Base-by-base conservation (phyloP, 2,329 filamentous ascomycete species). In the Aspergillus ochraceus region DNA sequence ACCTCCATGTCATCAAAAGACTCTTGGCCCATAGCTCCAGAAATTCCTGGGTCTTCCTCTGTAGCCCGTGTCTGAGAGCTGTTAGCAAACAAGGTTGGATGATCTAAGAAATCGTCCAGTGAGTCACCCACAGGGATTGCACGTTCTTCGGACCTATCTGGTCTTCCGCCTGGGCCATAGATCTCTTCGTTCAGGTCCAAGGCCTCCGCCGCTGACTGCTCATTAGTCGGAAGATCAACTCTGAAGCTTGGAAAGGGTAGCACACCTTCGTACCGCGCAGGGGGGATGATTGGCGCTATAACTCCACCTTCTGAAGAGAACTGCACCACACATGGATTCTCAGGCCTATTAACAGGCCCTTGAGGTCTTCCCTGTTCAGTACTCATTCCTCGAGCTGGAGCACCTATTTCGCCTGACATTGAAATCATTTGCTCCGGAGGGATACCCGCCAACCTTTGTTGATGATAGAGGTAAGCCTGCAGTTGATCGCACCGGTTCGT, bases 361-460 rank as follows among this genome's bases (percentile, higher is more conserved):
- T 52, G 51, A n/a, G 14, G 17, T 11, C 20, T 24, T 47, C 6
- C 26, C 26, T 29, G 26, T 9, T 8, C 26, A 29, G 26, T 8
- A 29, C 26, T 29, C 26, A 2, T 9, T 29, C 32, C 39, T 22
- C 49, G 47, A 29, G 22, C 10, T 10, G 42, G 52, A 14, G 36
- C 42, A 22, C 26, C n/a, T 17, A 22, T 24, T 11, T 26, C 46
- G n/a, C 30, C 42, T 29, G 36, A 30, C 57, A 73, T 70, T 4
- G 57, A 55, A 29, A 70, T 58, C 29, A 74, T 46, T 9, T 68
- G 20, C 5, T 70, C 55, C 4, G 59, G 64, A 1, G 63, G 54
- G 26, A 75, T 66, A 4, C 73, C 73, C 10, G 65, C 71, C 10
- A 72, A 19, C 6, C 68, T 52, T 55, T 75, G 73, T 55, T 71